These are phyloP conservation scores for Leucosporidium scottii DNA, from an alignment of 768 basidiomycete genomes.

Conservation along the genomic window DNA sequence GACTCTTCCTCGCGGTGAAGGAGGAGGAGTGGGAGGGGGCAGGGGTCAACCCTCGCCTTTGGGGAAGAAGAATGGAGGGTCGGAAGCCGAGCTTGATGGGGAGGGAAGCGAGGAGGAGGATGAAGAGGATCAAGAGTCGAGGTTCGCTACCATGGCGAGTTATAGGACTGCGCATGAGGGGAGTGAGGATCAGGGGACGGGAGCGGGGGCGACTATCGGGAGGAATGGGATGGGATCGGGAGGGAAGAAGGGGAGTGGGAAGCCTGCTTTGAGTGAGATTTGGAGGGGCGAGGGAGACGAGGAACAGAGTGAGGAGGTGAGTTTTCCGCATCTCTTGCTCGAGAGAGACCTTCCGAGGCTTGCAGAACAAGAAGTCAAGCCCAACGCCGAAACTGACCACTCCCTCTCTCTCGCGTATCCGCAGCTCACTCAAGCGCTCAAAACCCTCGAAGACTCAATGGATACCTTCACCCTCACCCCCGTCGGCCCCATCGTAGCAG, in stretches of 20 bases:
- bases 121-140: neutral
- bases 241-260: neutral
- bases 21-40: no score
- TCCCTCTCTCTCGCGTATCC: no score
- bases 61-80: neutral
- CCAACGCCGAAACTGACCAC: no score
- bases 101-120: neutral
- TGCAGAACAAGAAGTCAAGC: neutral
- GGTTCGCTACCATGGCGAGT: neutral
- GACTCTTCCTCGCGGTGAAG: no score
- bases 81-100: neutral
- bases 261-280: neutral
- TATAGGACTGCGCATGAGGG: neutral
- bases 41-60: no score
- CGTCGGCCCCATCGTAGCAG: conserved; percentile 1
- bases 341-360: neutral
- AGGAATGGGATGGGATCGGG: no score
- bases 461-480: neutral
- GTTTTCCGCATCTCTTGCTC: neutral
- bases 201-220: neutral
- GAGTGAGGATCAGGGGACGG: neutral
- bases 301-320: neutral
- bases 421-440: neutral
- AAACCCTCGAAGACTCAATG: neutral
- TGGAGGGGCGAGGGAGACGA: neutral